Conservation (phyloP, 1,284 basidiomycete genomes). For the Malassezia sp. region DNA sequence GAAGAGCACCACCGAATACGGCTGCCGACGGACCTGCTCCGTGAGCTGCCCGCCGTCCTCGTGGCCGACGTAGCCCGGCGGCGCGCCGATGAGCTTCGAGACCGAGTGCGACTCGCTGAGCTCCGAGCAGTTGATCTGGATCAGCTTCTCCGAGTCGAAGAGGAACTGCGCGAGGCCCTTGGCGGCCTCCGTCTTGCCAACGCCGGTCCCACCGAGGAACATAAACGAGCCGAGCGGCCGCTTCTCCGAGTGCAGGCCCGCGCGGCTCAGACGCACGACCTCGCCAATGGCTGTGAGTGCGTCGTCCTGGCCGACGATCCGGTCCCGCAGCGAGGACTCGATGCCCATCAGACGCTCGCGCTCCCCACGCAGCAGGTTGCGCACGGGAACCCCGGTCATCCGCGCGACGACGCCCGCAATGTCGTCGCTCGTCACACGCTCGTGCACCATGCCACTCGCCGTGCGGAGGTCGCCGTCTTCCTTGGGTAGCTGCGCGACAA, state of each 20-base stretch:
- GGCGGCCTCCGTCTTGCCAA: constrained; percentile 71
- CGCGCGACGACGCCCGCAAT: constrained; percentile 73
- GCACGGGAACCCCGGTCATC: constrained; percentile 80
- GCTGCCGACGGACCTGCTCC: constrained; percentile 21
- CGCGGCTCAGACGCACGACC: constrained; percentile 77
- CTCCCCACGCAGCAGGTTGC: constrained; percentile 77
- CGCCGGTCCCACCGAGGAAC: constrained; percentile 76
- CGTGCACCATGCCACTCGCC: constrained; percentile 57
- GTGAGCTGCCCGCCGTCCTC: constrained; percentile 42
- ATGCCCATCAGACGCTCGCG: constrained; percentile 77
- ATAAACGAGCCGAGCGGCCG: constrained; percentile 82
- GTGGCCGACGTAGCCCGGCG: constrained; percentile 55
- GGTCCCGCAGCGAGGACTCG: constrained; percentile 63
- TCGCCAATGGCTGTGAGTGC: constrained; percentile 69
- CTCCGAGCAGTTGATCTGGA: constrained; percentile 49
- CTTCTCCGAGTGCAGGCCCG: constrained; percentile 73
- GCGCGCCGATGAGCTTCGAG: constrained; percentile 75
- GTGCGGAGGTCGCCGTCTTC: constrained; percentile 52
- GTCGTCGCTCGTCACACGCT: constrained; percentile 75
- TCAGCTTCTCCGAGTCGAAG: constrained; percentile 73
- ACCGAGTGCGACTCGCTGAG: constrained; percentile 83
- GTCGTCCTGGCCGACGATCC: constrained; percentile 79
- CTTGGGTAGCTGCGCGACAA: constrained; percentile 63
- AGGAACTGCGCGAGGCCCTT: constrained; percentile 75
- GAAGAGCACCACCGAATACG: constrained; percentile 42